Evolutionary conservation across 257 asterid species (phyloP), one percentile per base, ranked within the genome.

Genomic region (Euphrasia confusa): DNA sequence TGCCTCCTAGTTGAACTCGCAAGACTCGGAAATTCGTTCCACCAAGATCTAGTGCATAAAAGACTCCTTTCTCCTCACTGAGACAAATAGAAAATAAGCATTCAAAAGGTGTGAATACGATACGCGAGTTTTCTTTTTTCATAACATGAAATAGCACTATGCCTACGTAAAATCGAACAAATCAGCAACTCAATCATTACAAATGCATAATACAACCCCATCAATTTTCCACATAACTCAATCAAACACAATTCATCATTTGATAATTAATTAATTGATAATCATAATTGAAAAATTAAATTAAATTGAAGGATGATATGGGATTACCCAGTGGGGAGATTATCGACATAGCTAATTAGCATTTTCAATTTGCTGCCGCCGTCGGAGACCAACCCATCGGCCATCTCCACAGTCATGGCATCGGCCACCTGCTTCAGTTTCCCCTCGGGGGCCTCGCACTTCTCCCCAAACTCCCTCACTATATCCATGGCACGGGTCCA

Each of bases 21-120:
- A 90, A 67, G 53, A 90, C 97, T 37, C 97, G 92, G 67, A 90
- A 90, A 72, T 90, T 90, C 32, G 97, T 90, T 37, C 97, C 97
- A 56, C 97, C 97, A 48, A 90, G 96, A 80, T 90, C 97, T 71
- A 90, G 74, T 35, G 96, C 96, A 72, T 90, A 90, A 76, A 66
- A 90, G 42, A 87, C 88, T 48, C 97, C 97, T 63, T 78, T 88
- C 86, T 90, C 97, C 27, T 87, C 87, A 17, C 97, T 90, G 62
- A 37, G 59, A 24, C 24, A 65, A 59, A 59, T 0, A 9, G 11
- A 37, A 8, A 37, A 37, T 9, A 1, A 37, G 10, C 42, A 37
- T 37, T 37, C 42, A 37, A 9, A 7, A 37, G 10, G 1, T 7
- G 40, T n/a, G n/a, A 32, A 3, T 4, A 32, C 37, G 7, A 32